These are phyloP conservation scores for Trichocladium antarcticum DNA, from an alignment of 495 filamentous ascomycete species.

Conservation along the genomic window DNA sequence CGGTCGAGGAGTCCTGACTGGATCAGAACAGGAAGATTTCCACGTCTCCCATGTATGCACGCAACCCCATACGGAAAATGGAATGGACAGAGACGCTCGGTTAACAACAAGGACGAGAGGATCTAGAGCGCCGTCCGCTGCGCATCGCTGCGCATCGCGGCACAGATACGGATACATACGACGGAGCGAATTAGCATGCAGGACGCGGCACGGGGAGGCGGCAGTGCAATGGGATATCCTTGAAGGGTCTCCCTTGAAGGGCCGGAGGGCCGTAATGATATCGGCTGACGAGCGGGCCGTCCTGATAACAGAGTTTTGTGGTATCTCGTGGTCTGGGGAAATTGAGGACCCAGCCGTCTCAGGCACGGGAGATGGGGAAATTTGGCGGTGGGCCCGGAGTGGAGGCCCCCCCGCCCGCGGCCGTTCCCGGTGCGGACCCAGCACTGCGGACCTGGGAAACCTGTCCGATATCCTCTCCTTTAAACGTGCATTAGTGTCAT, in stretches of 20 bases:
- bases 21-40: too few relatives aligned
- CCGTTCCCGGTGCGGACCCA: constrained; percentile 19
- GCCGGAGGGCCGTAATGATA: too few relatives aligned
- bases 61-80: too few relatives aligned
- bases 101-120: too few relatives aligned
- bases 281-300: not conserved
- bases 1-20: too few relatives aligned
- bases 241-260: not conserved
- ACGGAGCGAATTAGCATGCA: not conserved
- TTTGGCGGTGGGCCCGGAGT: not conserved
- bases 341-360: not conserved
- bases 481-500: constrained; percentile 36
- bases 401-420: constrained; percentile 9
- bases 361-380: not conserved
- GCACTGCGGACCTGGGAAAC: constrained; percentile 17
- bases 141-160: constrained; percentile 1
- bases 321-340: not conserved
- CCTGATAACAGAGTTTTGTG: too few relatives aligned
- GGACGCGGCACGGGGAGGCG: not conserved
- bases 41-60: too few relatives aligned
- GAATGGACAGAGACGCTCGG: too few relatives aligned
- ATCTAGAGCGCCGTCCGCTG: too few relatives aligned
- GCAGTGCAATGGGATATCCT: constrained; percentile 2
- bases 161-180: not conserved
- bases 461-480: constrained; percentile 21